Base-by-base conservation (phyloP, 805 yeast genomes). In the Kuraishia hungarica region DNA sequence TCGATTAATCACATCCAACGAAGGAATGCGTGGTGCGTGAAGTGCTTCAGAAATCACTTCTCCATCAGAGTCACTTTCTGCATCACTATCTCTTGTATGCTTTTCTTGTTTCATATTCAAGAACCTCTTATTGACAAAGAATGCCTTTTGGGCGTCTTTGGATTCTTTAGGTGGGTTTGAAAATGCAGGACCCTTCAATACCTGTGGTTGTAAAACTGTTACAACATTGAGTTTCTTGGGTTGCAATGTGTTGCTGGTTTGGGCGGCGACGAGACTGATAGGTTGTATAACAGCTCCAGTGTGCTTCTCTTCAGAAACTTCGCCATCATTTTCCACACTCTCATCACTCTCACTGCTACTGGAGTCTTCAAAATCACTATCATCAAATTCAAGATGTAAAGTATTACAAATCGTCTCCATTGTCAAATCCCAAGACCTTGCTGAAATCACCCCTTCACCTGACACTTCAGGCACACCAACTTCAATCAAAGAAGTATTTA, bases 11-110 rank as follows among this genome's bases (percentile, higher is more conserved):
- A 35, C 43, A 7, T 8, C 43, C 43, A 13, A 13, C 8, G 43
- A 4, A 35, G 43, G 43, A 13, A 35, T 15, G 4, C n/a, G 43
- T 2, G 43, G 43, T 13, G 43, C 24, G 8, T 51, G 50, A 24
- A 56, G 48, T 50, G 52, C 54, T 17, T 43, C 47, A 3, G 35
- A 29, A 6, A 56, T 56, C 10, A 56, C 50, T n/a, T 56, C 58
- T n/a, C 54, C 58, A 39, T 56, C 58, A 2, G 58, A 56, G 50
- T 56, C 58, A 29, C 56, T 53, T 43, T 56, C 58, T 2, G 55
- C 39, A 13, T 55, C 43, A 15, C 43, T 35, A 7, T 17, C 43
- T 35, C 3, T 13, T 35, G 43, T 35, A 15, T 35, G 11, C 3
- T 28, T 11, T 6, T 35, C 43, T 15, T 35, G 15, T 35, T 13